phyloP scores from a whole-genome alignment of 23 red algal genomes.

The Gracilaria domingensis region DNA sequence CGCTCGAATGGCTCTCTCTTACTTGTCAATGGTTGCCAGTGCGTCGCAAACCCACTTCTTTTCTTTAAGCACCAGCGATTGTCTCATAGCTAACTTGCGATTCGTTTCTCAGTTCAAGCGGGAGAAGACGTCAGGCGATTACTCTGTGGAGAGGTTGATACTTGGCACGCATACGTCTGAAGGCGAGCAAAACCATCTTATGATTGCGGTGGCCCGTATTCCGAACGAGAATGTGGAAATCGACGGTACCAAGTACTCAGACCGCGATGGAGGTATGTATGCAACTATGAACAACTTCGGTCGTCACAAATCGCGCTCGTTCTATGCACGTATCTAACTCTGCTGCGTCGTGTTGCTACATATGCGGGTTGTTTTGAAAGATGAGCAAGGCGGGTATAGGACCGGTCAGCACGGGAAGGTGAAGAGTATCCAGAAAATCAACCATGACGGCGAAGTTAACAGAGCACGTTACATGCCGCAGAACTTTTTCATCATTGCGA shows the following conservation, averaged over 20 bases:
- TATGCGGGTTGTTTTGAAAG: conserved; percentile 13
- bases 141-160: conserved; percentile 86
- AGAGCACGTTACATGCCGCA: conserved; percentile 98
- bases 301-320: background rate
- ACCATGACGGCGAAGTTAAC: conserved; percentile 99
- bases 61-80: background rate
- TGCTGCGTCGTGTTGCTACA: background rate
- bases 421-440: conserved; percentile 94
- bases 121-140: conserved; percentile 72
- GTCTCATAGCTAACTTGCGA: background rate
- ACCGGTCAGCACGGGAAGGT: conserved; percentile 81
- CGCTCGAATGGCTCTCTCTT: conserved; percentile 98
- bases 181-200: conserved; percentile 95
- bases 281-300: background rate
- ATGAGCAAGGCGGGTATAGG: conserved; percentile 83
- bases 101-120: conserved; percentile 54
- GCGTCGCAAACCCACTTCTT: background rate
- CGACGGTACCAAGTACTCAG: conserved; percentile 82
- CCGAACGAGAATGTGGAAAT: conserved; percentile 83
- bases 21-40: conserved; percentile 97
- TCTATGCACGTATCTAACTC: background rate
- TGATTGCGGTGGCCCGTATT: conserved; percentile 92
- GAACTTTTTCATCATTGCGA: conserved; percentile 94
- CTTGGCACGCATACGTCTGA: conserved; percentile 98
- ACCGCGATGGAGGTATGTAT: conserved; percentile 59